Base-by-base conservation (phyloP, 1,284 basidiomycete genomes). In the Mycosarcoma mackinlayi region DNA sequence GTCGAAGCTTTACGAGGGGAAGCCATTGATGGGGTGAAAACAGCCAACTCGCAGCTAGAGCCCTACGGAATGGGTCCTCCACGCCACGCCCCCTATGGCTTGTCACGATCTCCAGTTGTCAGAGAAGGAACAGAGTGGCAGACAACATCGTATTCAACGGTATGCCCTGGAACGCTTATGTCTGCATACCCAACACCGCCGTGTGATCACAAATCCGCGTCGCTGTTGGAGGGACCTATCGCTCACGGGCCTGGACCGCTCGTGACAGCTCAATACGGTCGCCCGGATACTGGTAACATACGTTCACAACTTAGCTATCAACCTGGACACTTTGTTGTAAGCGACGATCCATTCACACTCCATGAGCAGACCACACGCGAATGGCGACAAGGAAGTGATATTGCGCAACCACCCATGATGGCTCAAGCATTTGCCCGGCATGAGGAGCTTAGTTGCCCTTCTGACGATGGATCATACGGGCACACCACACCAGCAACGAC, bases 181-280 rank as follows among this genome's bases (percentile, higher is more conserved):
- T 16, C 30, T 19, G 21, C 39, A 3, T 34, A 13, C 6, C 39
- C 49, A 6, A 42, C 31, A 13, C 39, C 30, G 30, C 39, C 38
- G 5, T 41, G 19, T 23, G 18, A 4, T 1, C 21, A 39, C 13
- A 19, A 9, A 7, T 14, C 25, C 27, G 19, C 34, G 7, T 3
- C 38, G 18, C 38, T 13, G 6, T 8, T 16, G 2, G 18, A 33
- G 6, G 16, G 35, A 9, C 44, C 44, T 7, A 31, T 55, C 6
- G 14, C 6, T 6, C 24, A 33, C 19, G 52, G 44, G 1, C 52
- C 52, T 0, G 52, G 52, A 1, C 52, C 52, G 3, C 24, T 55
- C 3, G n/a, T 37, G 21, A 40, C 24, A 3, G 8, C 24, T 14
- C 14, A 44, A 25, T 23, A 33, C 23, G 52, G 40, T 8, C 6